A percentile compares a stretch with the other conserved stretches of the same genome.
These are phyloP conservation scores for Pseudogymnoascus sp. DNA, from an alignment of 2,329 filamentous ascomycete genomes.

Conservation along the genomic window DNA sequence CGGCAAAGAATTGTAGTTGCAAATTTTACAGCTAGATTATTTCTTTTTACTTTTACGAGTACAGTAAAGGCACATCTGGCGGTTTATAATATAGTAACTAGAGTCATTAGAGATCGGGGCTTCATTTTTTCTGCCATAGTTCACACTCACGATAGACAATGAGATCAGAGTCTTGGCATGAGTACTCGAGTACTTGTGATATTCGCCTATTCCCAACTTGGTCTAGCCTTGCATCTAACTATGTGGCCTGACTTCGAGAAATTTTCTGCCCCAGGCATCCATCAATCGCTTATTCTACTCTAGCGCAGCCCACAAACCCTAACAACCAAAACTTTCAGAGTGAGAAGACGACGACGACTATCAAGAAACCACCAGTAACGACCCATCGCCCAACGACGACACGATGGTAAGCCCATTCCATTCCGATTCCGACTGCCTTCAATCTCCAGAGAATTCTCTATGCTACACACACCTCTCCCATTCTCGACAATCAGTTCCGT, in stretches of 20 bases:
- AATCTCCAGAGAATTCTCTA: background rate
- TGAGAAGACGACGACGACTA: conserved; percentile 11
- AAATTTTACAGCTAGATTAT: background rate
- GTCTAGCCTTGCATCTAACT: background rate
- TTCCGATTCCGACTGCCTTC: conserved; percentile 8
- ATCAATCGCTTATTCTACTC: conserved; percentile 7
- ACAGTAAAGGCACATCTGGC: background rate
- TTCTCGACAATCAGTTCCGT: background rate
- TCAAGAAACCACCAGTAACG: conserved; percentile 11
- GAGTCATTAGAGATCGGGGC: no score
- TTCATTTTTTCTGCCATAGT: background rate
- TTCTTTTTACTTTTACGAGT: background rate
- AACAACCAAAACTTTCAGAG: conserved; percentile 9
- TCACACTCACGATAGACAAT: background rate
- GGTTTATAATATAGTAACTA: background rate
- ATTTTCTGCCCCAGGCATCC: background rate
- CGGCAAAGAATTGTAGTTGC: background rate
- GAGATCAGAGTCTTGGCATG: background rate
- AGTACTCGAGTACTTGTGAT: background rate
- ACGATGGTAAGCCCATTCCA: conserved; percentile 16
- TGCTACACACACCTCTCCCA: background rate
- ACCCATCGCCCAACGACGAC: conserved; percentile 16
- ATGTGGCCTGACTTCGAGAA: background rate
- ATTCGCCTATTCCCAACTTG: background rate
- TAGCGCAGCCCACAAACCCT: conserved; percentile 10